Evolutionary conservation across 176 grass and related monocot species (phyloP).

Genomic region (Paspalum vaginatum): DNA sequence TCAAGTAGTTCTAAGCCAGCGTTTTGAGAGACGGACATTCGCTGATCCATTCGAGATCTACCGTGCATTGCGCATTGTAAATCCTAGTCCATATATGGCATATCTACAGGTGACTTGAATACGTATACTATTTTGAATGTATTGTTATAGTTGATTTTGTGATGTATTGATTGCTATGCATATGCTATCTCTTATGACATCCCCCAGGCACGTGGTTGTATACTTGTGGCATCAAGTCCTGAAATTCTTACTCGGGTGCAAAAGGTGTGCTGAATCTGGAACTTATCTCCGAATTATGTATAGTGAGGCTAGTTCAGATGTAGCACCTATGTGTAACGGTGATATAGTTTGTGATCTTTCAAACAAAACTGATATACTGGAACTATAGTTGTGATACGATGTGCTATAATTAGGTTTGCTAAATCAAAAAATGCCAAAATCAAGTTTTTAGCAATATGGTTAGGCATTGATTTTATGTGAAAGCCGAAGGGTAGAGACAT

Average conservation of each 20-base stretch:
- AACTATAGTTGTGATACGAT: not conserved
- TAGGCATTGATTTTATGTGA: no score
- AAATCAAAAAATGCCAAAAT: not conserved
- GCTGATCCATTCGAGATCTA: slow-evolving; percentile 92
- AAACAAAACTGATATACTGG: not conserved
- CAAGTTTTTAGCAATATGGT: not conserved
- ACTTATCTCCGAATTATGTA: not conserved
- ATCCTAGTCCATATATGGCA: slow-evolving; percentile 88
- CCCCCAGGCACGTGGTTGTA: slow-evolving; percentile 59
- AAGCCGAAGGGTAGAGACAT: not conserved
- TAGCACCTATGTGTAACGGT: not conserved
- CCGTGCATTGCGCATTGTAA: slow-evolving; percentile 77
- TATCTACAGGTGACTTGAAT: slow-evolving; percentile 76
- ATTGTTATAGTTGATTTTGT: not conserved
- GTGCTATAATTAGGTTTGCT: not conserved
- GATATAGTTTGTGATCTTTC: not conserved
- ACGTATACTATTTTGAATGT: not conserved
- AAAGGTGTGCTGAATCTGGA: slow-evolving; percentile 47
- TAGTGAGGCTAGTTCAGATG: not conserved
- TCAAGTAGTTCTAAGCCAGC: slow-evolving; percentile 88
- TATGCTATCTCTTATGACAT: not conserved
- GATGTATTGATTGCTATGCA: not conserved
- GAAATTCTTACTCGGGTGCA: slow-evolving; percentile 86
- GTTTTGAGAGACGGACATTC: slow-evolving; percentile 82
- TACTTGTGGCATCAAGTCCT: slow-evolving; percentile 80